Evolutionary conservation across 2,329 filamentous ascomycete genomes (phyloP), one percentile per base, ranked within the genome.

Genomic region (Paraconiothyrium brasiliense): DNA sequence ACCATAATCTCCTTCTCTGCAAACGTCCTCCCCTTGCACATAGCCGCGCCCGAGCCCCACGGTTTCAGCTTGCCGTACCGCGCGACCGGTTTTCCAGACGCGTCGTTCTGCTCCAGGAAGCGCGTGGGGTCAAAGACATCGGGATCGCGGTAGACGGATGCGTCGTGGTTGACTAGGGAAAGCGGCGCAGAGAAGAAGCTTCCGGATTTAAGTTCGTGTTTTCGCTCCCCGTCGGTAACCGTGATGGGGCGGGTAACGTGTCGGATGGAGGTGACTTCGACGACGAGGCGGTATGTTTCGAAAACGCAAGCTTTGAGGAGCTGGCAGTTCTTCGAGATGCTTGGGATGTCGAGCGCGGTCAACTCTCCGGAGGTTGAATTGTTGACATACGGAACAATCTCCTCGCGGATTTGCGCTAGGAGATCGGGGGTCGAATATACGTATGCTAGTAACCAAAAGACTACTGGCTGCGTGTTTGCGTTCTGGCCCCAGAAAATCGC

Each of bases 1-100:
- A 30, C 30, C 48, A 50, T 35, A 10, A 50, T 50, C 48, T 50
- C 48, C 48, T 35, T 50, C 48, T 50, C 48, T 4, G 48, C 48
- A 37, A 50, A 50, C 32, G 48, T 50, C 32, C 48, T 24, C 48
- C 48, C 48, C 20, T 50, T 50, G 30, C 48, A 50, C 30, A 50
- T 50, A 1, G 30, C 48, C 1, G 30, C 14, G 3, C 48, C 30
- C 3, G n/a, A 7, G 5, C 48, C 48, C 48, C 48, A 37, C 1
- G 48, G 48, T 30, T 35, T 34, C 48, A 50, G 35, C 30, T 20
- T 20, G 13, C 48, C 48, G 30, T 50, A 50, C 48, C 48, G 30
- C 1, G 48, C 48, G 5, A 34, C 47, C 11, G n/a, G 24, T 13
- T 49, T 49, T 10, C 48, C 48, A 13, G 30, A n/a, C 20, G 44